Evolutionary conservation across 345 rosid genomes (phyloP).

Genomic region (Eutrema yunnanense): DNA sequence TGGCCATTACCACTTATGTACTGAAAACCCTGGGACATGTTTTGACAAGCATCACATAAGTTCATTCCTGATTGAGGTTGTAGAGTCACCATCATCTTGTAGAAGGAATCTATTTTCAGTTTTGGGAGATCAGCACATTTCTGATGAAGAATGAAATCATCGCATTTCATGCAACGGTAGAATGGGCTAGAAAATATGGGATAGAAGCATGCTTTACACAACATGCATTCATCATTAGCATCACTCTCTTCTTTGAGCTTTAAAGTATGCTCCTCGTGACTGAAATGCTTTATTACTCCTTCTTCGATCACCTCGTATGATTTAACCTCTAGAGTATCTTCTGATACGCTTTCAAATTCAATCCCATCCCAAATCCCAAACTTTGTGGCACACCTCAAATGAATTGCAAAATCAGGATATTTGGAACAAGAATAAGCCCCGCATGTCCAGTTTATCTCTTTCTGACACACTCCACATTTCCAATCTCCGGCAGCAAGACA

Average conservation of each 20-base stretch:
- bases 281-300: neutral
- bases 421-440: constrained; percentile 6
- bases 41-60: neutral
- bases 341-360: neutral
- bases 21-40: neutral
- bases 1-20: neutral
- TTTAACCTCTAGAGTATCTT: neutral
- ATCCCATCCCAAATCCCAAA: neutral
- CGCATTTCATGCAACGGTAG: neutral
- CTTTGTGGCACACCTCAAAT: constrained; percentile 13
- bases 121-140: neutral
- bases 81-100: neutral
- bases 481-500: neutral
- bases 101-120: neutral
- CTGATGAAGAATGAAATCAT: constrained; percentile 9
- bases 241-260: neutral
- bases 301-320: neutral
- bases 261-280: neutral
- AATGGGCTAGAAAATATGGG: neutral
- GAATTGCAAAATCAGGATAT: neutral
- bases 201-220: neutral
- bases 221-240: neutral
- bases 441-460: neutral
- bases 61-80: too few species aligned
- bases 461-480: constrained; percentile 3